Evolutionary conservation across 495 filamentous ascomycete genomes (phyloP).

Genomic region (Xylaria sp.): DNA sequence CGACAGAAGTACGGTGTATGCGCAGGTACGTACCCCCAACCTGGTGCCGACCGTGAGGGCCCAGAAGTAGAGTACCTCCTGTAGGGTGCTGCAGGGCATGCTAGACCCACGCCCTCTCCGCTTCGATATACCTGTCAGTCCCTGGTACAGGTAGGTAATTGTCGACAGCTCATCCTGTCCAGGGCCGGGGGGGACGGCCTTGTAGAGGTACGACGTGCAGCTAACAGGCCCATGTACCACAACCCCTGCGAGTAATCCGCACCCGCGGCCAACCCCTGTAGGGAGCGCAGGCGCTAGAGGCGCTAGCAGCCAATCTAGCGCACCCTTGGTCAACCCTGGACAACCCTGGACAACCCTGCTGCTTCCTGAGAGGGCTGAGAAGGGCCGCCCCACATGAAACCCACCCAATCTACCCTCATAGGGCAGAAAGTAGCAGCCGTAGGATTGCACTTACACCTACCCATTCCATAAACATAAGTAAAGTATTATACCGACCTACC

Average conservation of each 20-base stretch:
- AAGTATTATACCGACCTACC: constrained; percentile 22
- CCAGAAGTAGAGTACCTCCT: not conserved
- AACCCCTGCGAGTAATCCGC: constrained; percentile 27
- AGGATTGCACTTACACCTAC: constrained; percentile 13
- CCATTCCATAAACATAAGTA: too few relatives aligned
- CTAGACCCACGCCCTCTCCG: constrained; percentile 8
- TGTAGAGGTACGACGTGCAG: constrained; percentile 22
- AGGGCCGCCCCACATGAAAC: constrained; percentile 2
- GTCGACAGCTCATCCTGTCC: constrained; percentile 7
- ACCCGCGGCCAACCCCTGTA: constrained; percentile 25
- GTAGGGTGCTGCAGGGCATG: not conserved
- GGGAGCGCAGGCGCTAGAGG: constrained; percentile 7
- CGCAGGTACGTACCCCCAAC: constrained; percentile 9
- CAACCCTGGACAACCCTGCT: constrained; percentile 15
- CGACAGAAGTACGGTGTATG: constrained; percentile 15
- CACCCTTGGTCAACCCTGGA: not conserved
- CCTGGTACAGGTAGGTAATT: not conserved
- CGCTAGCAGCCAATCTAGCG: constrained; percentile 23
- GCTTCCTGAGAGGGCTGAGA: constrained; percentile 28
- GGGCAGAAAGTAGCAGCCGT: constrained; percentile 24
- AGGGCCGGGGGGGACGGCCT: not conserved
- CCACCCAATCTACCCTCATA: constrained; percentile 26
- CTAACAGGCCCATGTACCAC: constrained; percentile 18
- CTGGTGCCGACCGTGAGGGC: not conserved
- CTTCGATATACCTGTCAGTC: constrained; percentile 1